Conservation (phyloP, 345 rosid species). For the Aegle marmelos region DNA sequence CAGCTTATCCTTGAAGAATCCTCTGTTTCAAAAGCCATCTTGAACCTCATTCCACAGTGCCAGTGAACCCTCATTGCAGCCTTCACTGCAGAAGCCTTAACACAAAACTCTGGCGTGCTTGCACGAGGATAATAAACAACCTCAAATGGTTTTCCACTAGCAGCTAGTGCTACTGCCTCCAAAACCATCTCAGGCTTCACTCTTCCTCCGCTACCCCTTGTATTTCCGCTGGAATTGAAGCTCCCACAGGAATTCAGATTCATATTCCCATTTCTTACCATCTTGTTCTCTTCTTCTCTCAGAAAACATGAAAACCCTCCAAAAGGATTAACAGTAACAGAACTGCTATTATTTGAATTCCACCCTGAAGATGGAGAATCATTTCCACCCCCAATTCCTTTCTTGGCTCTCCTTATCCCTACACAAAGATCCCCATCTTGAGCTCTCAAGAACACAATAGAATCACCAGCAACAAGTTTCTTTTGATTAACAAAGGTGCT, state of each 20-base stretch:
- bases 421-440: slow-evolving; percentile 80
- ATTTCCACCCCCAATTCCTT: slow-evolving; percentile 42
- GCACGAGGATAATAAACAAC: slow-evolving; percentile 76
- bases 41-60: slow-evolving; percentile 92
- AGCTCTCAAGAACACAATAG: slow-evolving; percentile 82
- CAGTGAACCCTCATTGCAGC: slow-evolving; percentile 75
- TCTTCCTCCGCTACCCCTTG: slow-evolving; percentile 31
- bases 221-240: slow-evolving; percentile 21
- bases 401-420: slow-evolving; percentile 80
- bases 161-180: slow-evolving; percentile 73
- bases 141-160: slow-evolving; percentile 70
- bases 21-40: slow-evolving; percentile 95
- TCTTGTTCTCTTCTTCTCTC: slow-evolving; percentile 57
- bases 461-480: slow-evolving; percentile 90
- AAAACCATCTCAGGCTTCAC: slow-evolving; percentile 60
- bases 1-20: slow-evolving; percentile 93
- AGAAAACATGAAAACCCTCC: slow-evolving; percentile 57
- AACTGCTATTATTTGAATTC: slow-evolving; percentile 29
- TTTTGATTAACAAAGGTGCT: slow-evolving; percentile 92
- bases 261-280: slow-evolving; percentile 32
- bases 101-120: slow-evolving; percentile 81
- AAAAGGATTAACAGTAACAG: slow-evolving; percentile 25
- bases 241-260: slow-evolving; percentile 19
- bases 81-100: slow-evolving; percentile 56
- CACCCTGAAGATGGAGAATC: slow-evolving; percentile 43